These are phyloP conservation scores for Heracleum sosnowskyi DNA, from an alignment of 129 eudicot species.

Conservation along the genomic window DNA sequence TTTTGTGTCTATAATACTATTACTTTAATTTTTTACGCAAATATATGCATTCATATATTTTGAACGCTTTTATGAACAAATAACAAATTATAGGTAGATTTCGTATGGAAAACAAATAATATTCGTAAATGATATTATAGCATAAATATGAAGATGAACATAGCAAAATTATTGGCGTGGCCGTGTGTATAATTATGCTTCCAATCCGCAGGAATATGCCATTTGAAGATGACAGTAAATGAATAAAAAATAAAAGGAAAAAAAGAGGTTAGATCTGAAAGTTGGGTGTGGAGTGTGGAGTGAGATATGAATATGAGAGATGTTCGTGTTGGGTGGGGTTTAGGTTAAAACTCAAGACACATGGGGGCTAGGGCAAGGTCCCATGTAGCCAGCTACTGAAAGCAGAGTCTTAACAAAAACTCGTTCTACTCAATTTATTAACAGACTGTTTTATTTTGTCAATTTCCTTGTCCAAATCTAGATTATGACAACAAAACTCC, in stretches of 20 bases:
- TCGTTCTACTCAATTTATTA: neutral
- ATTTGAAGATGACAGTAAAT: neutral
- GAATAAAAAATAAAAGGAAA: neutral
- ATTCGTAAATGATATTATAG: no score
- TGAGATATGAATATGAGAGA: neutral
- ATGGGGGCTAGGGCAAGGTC: neutral
- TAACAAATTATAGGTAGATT: no score
- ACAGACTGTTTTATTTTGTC: constrained; percentile 10
- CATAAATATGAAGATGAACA: no score
- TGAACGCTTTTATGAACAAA: no score
- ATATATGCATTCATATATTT: no score
- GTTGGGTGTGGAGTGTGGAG: neutral
- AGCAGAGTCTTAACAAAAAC: constrained; percentile 3
- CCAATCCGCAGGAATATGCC: neutral
- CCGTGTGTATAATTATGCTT: neutral
- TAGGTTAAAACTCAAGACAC: neutral
- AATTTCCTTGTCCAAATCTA: constrained; percentile 2
- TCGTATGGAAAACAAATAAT: no score
- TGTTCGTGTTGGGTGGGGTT: constrained; percentile 1
- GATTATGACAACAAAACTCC: constrained; percentile 14
- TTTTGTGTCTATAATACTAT: no score
- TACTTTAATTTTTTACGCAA: no score
- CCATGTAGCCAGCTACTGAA: constrained; percentile 15
- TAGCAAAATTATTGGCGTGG: neutral
- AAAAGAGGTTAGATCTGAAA: constrained; percentile 2